phyloP scores from a whole-genome alignment of 75 land plant genomes.

The Isoetes taiwanensis region DNA sequence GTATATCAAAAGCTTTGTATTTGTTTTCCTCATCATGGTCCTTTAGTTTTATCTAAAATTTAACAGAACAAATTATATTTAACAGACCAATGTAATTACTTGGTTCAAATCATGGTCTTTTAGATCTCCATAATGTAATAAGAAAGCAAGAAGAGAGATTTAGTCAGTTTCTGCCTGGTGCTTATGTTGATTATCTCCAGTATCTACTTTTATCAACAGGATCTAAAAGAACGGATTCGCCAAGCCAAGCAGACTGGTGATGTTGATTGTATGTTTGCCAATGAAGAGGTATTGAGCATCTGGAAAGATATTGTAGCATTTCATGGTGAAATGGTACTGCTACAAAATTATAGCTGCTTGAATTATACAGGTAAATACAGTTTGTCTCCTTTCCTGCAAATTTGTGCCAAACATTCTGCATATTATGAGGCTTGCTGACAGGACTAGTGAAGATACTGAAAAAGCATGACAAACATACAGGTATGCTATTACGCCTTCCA shows the following conservation, averaged over 20 bases:
- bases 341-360: conserved; percentile 69
- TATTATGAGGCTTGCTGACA: conserved; percentile 8
- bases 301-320: conserved; percentile 62
- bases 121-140: too few relatives aligned
- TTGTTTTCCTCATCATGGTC: background rate
- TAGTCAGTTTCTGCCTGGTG: too few relatives aligned
- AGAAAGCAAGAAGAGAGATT: too few relatives aligned
- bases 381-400: background rate
- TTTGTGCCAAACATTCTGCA: background rate
- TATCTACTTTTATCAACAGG: conserved; percentile 25
- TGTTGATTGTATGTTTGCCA: conserved; percentile 39
- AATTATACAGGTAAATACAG: conserved; percentile 61
- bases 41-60: background rate
- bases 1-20: background rate
- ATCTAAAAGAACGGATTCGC: conserved; percentile 49
- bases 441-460: conserved; percentile 74
- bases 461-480: conserved; percentile 79
- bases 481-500: conserved; percentile 51
- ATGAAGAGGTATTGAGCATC: conserved; percentile 60
- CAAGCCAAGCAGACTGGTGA: conserved; percentile 31
- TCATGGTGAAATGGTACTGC: conserved; percentile 85
- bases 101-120: too few relatives aligned
- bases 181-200: too few relatives aligned
- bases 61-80: too few relatives aligned
- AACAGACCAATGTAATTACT: too few relatives aligned